Percentiles rank a stretch among this genome's conserved stretches.
These are phyloP conservation scores for Escovopsis sp. DNA, from an alignment of 2,329 filamentous ascomycete species.

Conservation along the genomic window DNA sequence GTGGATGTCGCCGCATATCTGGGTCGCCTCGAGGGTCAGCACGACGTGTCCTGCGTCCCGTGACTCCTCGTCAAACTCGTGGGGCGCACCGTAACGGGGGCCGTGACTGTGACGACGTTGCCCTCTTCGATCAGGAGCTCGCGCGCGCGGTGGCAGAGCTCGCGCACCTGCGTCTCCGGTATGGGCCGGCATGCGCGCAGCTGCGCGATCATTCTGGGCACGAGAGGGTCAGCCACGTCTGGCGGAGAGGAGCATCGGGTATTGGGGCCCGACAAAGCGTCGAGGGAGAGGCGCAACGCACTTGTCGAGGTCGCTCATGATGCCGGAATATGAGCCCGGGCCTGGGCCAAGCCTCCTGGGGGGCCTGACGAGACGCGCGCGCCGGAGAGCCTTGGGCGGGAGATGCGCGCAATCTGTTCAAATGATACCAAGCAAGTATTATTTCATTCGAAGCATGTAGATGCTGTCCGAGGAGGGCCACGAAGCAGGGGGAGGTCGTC, in stretches of 20 bases:
- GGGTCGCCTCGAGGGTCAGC: neutral
- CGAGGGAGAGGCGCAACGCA: slow-evolving; percentile 23
- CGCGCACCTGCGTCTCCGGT: slow-evolving; percentile 85
- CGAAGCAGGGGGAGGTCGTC: too few relatives aligned
- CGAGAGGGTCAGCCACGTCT: slow-evolving; percentile 1
- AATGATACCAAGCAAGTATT: neutral
- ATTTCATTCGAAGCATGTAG: too few relatives aligned
- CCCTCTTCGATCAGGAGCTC: slow-evolving; percentile 95
- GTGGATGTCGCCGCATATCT: slow-evolving; percentile 95
- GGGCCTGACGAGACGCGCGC: slow-evolving; percentile 7
- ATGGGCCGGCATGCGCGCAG: slow-evolving; percentile 92
- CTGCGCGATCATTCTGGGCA: slow-evolving; percentile 73
- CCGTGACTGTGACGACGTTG: slow-evolving; percentile 90
- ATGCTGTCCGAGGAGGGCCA: too few relatives aligned
- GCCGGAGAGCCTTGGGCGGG: slow-evolving; percentile 7
- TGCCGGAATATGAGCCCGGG: slow-evolving; percentile 1
- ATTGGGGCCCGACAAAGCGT: neutral
- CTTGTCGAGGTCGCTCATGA: slow-evolving; percentile 91
- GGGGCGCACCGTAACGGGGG: slow-evolving; percentile 67
- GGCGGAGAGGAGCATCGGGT: neutral
- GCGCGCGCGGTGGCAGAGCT: slow-evolving; percentile 92
- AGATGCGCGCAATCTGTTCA: neutral
- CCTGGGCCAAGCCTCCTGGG: neutral
- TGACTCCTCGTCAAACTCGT: neutral
- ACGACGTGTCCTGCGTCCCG: slow-evolving; percentile 3